A percentile compares a stretch with the other conserved stretches of the same genome.
These are phyloP conservation scores for Hypomontagnella submonticulosa DNA, from an alignment of 495 filamentous ascomycete genomes.

Conservation along the genomic window DNA sequence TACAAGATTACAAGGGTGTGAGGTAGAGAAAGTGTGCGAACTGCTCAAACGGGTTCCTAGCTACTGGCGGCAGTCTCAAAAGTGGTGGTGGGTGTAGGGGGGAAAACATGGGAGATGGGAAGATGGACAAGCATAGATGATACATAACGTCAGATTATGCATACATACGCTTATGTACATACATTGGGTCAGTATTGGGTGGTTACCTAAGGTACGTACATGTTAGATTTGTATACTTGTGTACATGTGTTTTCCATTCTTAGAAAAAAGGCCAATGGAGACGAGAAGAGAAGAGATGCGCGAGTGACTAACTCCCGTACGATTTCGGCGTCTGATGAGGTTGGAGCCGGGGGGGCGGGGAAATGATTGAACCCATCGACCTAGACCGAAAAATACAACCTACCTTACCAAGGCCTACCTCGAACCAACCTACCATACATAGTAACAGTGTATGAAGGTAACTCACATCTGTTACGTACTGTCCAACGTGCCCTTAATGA, in stretches of 20 bases:
- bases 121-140: slow-evolving; percentile 10
- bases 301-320: slow-evolving; percentile 39
- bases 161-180: slow-evolving; percentile 1
- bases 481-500: slow-evolving; percentile 14
- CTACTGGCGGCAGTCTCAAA: slow-evolving; percentile 15
- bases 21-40: background rate
- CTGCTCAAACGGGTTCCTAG: slow-evolving; percentile 17
- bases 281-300: slow-evolving; percentile 15
- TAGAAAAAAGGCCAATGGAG: slow-evolving; percentile 19
- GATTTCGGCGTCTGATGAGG: slow-evolving; percentile 14
- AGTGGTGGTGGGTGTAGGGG: slow-evolving; percentile 28
- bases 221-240: background rate
- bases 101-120: background rate
- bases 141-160: slow-evolving; percentile 41
- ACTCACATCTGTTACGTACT: slow-evolving; percentile 11
- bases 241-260: slow-evolving; percentile 22
- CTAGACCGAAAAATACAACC: slow-evolving; percentile 14
- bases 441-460: background rate
- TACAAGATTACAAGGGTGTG: slow-evolving; percentile 21
- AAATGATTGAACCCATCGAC: slow-evolving; percentile 16
- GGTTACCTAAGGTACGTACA: slow-evolving; percentile 13
- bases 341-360: slow-evolving; percentile 36
- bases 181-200: slow-evolving; percentile 1
- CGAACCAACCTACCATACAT: slow-evolving; percentile 12
- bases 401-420: background rate